phyloP scores from a whole-genome alignment of 768 basidiomycete genomes.

The Serendipita sp. region DNA sequence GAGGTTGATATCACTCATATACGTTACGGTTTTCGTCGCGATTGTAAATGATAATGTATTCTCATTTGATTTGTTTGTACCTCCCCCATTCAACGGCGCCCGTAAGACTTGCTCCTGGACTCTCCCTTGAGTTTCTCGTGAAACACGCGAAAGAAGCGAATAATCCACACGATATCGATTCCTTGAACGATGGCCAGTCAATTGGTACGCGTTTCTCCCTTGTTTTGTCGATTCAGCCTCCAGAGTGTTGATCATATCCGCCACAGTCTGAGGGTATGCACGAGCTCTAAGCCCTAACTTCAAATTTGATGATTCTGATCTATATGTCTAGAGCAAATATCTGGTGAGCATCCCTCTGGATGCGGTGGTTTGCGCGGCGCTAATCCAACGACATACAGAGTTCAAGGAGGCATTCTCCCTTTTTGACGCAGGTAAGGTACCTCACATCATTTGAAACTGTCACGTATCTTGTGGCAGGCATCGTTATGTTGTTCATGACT shows the following conservation, averaged over 20 bases:
- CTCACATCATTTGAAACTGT: constrained; percentile 15
- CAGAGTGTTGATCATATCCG: background rate
- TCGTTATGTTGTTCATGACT: constrained; percentile 3
- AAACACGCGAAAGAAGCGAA: background rate
- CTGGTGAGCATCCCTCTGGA: constrained; percentile 39
- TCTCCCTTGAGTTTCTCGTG: background rate
- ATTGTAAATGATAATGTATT: no score
- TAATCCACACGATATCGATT: background rate
- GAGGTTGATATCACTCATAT: no score
- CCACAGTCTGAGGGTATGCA: background rate
- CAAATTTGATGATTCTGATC: background rate
- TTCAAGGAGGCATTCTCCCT: constrained; percentile 99
- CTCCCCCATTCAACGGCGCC: background rate
- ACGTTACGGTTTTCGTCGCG: no score
- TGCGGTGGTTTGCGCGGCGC: background rate
- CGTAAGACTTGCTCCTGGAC: background rate
- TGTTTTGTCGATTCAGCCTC: background rate
- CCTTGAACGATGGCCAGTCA: constrained; percentile 34
- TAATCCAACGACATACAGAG: constrained; percentile 32
- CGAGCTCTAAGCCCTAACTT: background rate
- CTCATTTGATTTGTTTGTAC: no score
- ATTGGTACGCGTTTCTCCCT: constrained; percentile 24
- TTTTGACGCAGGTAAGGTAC: constrained; percentile 53
- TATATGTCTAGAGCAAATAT: constrained; percentile 58
- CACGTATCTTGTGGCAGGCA: background rate